These are phyloP conservation scores for Chytridium lagenaria DNA, from an alignment of 371 early-diverging fungal species.

Conservation along the genomic window DNA sequence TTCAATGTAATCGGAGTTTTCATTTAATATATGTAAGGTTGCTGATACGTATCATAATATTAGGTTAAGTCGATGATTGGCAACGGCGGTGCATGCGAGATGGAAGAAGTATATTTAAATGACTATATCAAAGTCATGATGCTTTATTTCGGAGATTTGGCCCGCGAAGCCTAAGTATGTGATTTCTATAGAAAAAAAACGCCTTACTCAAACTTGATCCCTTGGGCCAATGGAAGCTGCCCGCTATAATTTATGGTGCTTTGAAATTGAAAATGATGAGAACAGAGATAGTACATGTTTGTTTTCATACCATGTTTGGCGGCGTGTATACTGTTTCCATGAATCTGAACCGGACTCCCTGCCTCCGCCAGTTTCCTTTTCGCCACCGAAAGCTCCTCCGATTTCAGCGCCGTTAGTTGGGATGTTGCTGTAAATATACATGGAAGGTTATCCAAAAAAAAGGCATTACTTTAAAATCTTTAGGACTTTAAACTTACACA, in stretches of 20 bases:
- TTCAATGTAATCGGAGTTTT: not conserved
- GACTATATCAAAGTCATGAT: constrained; percentile 69
- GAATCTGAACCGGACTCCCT: constrained; percentile 92
- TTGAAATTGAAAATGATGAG: constrained; percentile 7
- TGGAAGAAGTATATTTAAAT: constrained; percentile 71
- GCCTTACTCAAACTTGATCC: constrained; percentile 95
- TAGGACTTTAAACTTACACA: constrained; percentile 47
- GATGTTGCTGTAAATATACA: constrained; percentile 69
- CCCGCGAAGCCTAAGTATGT: not conserved
- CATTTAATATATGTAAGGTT: not conserved
- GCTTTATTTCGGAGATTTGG: constrained; percentile 75
- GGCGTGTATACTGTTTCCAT: constrained; percentile 92
- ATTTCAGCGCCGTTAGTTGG: constrained; percentile 98
- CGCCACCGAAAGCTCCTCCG: constrained; percentile 97
- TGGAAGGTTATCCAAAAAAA: not conserved
- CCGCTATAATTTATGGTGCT: constrained; percentile 92
- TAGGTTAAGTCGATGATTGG: constrained; percentile 47
- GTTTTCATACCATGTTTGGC: constrained; percentile 58
- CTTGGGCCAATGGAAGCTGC: constrained; percentile 92
- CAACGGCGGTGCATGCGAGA: constrained; percentile 65
- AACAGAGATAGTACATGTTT: not conserved
- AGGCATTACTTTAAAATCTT: too few species aligned
- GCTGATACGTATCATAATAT: not conserved
- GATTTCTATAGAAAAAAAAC: too few species aligned
- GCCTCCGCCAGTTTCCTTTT: constrained; percentile 97